phyloP scores from a whole-genome alignment of 1,284 basidiomycete genomes.

The Austroboletus novae-zelandiae region DNA sequence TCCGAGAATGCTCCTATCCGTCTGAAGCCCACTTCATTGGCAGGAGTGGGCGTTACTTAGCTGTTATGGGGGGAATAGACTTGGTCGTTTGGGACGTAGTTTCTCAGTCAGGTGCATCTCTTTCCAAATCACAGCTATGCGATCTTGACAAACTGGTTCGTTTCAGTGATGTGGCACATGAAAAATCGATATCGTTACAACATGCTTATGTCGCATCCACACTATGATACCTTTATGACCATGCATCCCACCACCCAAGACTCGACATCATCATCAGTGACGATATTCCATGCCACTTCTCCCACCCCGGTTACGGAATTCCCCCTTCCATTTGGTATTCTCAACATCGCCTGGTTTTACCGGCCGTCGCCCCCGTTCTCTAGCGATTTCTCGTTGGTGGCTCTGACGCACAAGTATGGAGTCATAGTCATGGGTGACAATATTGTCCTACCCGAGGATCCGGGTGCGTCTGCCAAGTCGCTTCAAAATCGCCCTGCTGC shows the following conservation, averaged over 20 bases:
- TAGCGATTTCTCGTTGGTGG: constrained; percentile 55
- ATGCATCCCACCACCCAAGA: constrained; percentile 41
- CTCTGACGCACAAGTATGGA: constrained; percentile 63
- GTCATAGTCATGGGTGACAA: constrained; percentile 65
- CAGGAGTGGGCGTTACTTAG: constrained; percentile 58
- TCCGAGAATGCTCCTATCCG: constrained; percentile 48
- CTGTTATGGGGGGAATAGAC: constrained; percentile 49
- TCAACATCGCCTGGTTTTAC: constrained; percentile 49
- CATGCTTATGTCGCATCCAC: constrained; percentile 53
- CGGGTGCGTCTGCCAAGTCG: constrained; percentile 42
- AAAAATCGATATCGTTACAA: constrained; percentile 39
- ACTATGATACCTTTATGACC: constrained; percentile 55
- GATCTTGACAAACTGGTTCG: constrained; percentile 6
- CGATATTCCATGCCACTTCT: constrained; percentile 50
- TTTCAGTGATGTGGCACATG: constrained; percentile 60
- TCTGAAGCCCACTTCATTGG: constrained; percentile 65
- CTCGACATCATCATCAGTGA: constrained; percentile 35
- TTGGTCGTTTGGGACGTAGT: constrained; percentile 83
- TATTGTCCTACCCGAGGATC: constrained; percentile 38
- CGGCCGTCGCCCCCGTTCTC: constrained; percentile 29
- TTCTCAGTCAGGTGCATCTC: constrained; percentile 58
- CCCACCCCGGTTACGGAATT: constrained; percentile 41
- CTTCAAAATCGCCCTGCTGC: constrained; percentile 36
- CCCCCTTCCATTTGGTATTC: constrained; percentile 59
- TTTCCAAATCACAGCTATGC: constrained; percentile 1